Base-by-base conservation (phyloP, 495 filamentous ascomycete genomes). In the Lasiosphaeriaceae sp. region DNA sequence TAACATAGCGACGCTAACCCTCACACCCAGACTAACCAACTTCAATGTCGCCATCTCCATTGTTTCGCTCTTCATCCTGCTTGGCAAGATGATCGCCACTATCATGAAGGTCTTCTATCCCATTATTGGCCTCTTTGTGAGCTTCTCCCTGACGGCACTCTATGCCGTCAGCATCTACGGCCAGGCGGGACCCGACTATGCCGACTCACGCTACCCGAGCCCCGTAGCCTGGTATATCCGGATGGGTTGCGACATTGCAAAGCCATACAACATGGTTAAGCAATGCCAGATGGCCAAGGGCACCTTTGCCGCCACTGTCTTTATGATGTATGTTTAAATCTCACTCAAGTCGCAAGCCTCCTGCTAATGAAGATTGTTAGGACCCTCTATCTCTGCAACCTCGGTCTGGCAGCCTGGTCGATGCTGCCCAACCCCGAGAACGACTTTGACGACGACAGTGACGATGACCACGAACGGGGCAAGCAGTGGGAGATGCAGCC, bases 41-140 rank as follows among this genome's bases (percentile, higher is more conserved):
- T 96, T 76, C 74, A 93, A 95, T 68, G 83, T 96, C 56, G 86
- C 90, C 54, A 84, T 96, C 64, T 83, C 88, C 48, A 85, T 96
- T 58, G 71, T 96, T 57, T 85, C 77, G 52, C 81, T 84, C 63
- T 89, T 89, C 74, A 65, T 86, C 64, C 78, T 87, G 56, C 79
- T 89, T 24, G 73, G 73, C 60, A 87, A 87, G 72, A 73, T 74
- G 60, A 84, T 88, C 29, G 75, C 86, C 51, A 87, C 84, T 73
- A 76, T 89, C 58, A 81, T 92, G 72, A 82, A 86, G 62, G 72
- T 89, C 61, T 90, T 86, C 72, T 84, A 78, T 48, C 92, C 92
- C 3, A 71, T 92, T 31, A 17, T 92, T 44, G 83, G 83, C 14
- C 67, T 83, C 35, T 16, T 85, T 50, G 58, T 87, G 64, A 85